Conservation (phyloP, 345 rosid genomes). For the Durio zibethinus region DNA sequence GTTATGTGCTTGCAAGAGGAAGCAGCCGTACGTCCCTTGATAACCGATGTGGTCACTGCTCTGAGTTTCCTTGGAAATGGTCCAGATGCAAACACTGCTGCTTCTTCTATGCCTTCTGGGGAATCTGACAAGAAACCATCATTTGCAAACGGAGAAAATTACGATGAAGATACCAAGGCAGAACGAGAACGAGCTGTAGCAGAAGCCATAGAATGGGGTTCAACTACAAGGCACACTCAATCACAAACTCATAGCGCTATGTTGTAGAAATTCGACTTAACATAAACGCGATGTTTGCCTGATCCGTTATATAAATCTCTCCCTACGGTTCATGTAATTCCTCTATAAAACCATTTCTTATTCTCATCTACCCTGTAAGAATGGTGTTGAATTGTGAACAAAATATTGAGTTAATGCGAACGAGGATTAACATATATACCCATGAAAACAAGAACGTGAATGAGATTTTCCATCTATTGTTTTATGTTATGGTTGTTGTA, state of each 20-base stretch:
- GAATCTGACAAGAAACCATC: not conserved
- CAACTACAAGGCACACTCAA: conserved; percentile 35
- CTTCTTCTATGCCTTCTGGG: not conserved
- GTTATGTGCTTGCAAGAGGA: conserved; percentile 92
- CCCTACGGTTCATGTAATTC: not conserved
- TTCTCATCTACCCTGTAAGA: not conserved
- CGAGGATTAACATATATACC: not conserved
- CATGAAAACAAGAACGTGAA: not conserved
- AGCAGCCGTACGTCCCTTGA: conserved; percentile 61
- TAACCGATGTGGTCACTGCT: conserved; percentile 73
- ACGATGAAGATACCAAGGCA: conserved; percentile 16
- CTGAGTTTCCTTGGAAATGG: conserved; percentile 61
- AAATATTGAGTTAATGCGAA: not conserved
- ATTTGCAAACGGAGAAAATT: not conserved
- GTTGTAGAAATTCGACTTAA: not conserved
- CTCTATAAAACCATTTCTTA: not conserved
- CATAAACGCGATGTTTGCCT: not conserved
- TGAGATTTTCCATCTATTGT: not conserved
- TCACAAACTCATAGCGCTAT: conserved; percentile 20
- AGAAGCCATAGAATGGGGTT: conserved; percentile 70
- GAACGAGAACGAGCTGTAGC: conserved; percentile 59
- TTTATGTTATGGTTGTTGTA: not conserved
- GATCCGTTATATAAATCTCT: not conserved
- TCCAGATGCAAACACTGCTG: conserved; percentile 8
- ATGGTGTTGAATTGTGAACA: not conserved